phyloP scores from a whole-genome alignment of 2,329 filamentous ascomycete genomes.

The Neofusicoccum kwambonambiense region DNA sequence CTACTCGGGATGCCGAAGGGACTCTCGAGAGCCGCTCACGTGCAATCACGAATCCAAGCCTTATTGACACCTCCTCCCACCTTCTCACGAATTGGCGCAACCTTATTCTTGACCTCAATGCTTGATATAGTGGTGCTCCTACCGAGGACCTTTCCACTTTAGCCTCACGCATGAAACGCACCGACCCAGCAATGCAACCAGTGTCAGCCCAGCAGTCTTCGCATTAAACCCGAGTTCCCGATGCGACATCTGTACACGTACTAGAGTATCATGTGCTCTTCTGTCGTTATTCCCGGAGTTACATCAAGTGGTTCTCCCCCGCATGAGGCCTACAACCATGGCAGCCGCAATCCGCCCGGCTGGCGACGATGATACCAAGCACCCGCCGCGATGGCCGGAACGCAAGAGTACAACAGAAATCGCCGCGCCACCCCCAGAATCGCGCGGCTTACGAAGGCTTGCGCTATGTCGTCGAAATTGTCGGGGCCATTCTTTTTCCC shows the following conservation, averaged over 20 bases:
- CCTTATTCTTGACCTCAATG: neutral
- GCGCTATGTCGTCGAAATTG: neutral
- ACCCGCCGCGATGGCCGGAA: neutral
- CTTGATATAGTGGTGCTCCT: neutral
- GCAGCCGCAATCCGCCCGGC: neutral
- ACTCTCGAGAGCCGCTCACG: neutral
- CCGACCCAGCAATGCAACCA: neutral
- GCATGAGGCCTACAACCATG: neutral
- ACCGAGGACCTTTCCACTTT: neutral
- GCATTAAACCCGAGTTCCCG: too few relatives aligned
- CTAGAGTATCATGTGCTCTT: neutral
- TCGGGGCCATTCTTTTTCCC: neutral
- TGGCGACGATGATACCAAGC: neutral
- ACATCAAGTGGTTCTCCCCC: neutral
- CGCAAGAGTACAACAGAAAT: neutral
- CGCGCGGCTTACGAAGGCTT: neutral
- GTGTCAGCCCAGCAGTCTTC: too few relatives aligned
- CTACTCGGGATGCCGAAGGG: neutral
- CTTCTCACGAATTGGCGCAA: neutral
- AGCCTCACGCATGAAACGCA: neutral
- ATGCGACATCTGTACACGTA: too few relatives aligned
- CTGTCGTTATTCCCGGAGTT: neutral
- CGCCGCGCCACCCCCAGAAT: neutral
- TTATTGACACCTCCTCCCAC: neutral
- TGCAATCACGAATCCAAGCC: slow-evolving; percentile 8